Base-by-base conservation (phyloP, 2,329 filamentous ascomycete species). In the Cercospora canescens region DNA sequence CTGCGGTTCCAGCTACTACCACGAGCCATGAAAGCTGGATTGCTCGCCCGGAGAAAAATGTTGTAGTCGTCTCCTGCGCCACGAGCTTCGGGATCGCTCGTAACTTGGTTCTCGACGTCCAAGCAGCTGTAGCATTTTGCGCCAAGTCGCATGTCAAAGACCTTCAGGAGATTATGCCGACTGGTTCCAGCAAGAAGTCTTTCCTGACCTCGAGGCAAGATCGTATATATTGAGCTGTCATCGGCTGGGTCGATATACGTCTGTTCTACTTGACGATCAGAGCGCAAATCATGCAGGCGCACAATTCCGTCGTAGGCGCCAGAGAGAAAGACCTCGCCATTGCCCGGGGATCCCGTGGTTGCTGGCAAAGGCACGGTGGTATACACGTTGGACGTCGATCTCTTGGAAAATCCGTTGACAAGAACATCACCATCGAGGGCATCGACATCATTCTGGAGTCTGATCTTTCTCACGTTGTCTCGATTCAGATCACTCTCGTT, bases 221-320 rank as follows among this genome's bases (percentile, higher is more conserved):
- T 80, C 21, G 85, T 85, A 72, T 89, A 89, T 6, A 89, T 82
- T 0, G 86, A 80, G 18, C 84, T 85, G 67, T 84, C 81, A 69
- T 89, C 87, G 3, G 86, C 85, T 1, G 82, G 79, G 71, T 89
- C 87, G 69, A 76, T 76, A 73, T 85, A 89, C 14, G 79, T 77
- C 58, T 68, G 65, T 61, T 85, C 83, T 52, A 79, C 82, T 12
- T 79, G 76, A 21, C 77, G 74, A 2, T 81, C 79, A 1, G 84
- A 85, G 37, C 88, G 85, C 63, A 89, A 76, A 70, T 90, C 88
- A 72, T 90, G 87, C 6, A 90, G 81, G 70, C 86, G 82, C 41
- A 83, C 79, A 41, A 83, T 79, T 11, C 86, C 85, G 72, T 89
- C 86, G 60, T 86, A 86, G 74, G 86, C 87, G 8, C 87, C 87